Conservation (phyloP, 2,329 filamentous ascomycete species). For the Trichoderma hamatum region DNA sequence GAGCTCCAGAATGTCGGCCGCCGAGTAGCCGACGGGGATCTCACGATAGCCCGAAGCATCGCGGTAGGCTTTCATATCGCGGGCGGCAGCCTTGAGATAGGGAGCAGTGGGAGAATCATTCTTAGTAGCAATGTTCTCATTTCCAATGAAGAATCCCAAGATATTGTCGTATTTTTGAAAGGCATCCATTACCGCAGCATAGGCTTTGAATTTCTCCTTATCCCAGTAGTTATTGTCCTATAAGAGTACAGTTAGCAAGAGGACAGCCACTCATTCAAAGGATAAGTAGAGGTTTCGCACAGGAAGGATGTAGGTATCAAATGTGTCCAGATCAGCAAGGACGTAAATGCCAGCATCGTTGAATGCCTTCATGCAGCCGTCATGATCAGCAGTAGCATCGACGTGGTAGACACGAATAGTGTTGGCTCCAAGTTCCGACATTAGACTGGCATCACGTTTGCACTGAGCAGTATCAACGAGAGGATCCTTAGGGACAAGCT, state of each 20-base stretch:
- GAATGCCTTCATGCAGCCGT: constrained; percentile 79
- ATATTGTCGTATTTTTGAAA: constrained; percentile 80
- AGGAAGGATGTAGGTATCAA: constrained; percentile 68
- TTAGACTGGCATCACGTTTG: constrained; percentile 71
- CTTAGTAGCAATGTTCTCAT: constrained; percentile 74
- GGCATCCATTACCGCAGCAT: constrained; percentile 72
- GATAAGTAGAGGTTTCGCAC: constrained; percentile 43
- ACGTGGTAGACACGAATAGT: constrained; percentile 89
- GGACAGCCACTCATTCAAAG: not conserved
- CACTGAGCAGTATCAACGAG: constrained; percentile 77
- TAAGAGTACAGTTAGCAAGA: not conserved
- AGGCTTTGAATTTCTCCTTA: constrained; percentile 67
- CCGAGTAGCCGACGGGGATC: constrained; percentile 85
- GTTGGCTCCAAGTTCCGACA: constrained; percentile 81
- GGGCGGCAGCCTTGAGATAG: constrained; percentile 78
- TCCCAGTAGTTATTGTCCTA: constrained; percentile 71
- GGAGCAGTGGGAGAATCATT: constrained; percentile 68
- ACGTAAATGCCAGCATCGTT: constrained; percentile 80
- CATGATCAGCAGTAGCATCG: constrained; percentile 70
- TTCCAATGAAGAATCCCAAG: constrained; percentile 84
- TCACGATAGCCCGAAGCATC: constrained; percentile 74
- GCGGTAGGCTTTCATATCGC: constrained; percentile 82
- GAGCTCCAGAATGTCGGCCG: constrained; percentile 76
- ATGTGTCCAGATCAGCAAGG: constrained; percentile 81
- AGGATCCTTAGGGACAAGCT: constrained; percentile 67